Evolutionary conservation across 495 filamentous ascomycete genomes (phyloP), one percentile per base, ranked within the genome.

Genomic region (Penicillium coffeae): DNA sequence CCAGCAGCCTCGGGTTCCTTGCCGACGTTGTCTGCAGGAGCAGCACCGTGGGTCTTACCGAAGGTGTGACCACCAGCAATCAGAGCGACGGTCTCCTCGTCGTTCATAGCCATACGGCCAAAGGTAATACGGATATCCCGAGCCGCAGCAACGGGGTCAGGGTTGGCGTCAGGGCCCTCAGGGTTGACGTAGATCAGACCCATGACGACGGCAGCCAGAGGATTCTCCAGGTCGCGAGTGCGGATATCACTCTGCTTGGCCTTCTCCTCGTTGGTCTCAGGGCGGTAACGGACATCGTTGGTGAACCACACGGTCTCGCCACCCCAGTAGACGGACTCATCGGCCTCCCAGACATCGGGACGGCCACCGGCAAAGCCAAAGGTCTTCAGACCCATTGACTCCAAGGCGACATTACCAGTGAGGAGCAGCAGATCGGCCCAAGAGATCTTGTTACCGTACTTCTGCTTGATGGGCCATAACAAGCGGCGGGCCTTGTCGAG

Each of bases 151-250:
- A 84, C 61, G 22, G 83, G 80, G 61, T 88, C 84, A 21, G 82
- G 83, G 14, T 71, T 75, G 55, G 78, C 81, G 56, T 88, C 78
- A n/a, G 85, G 85, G 10, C 85, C 85, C 63, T 88, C 82, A 7
- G 85, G 85, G 67, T 88, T 88, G 41, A 87, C 83, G 60, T 87
- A 88, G 69, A 88, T 87, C 59, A 88, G 64, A 50, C 85, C 85
- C 84, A 87, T 87, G 61, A 85, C 78, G 22, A 77, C 71, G 22
- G 83, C 82, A 18, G 73, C 84, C 14, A 88, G 65, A 1, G 85
- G 84, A 51, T 71, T 58, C 64, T 87, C 81, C 5, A 82, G 74
- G 15, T 86, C 73, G 47, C 82, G 81, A 22, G 66, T 68, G 63
- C 81, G 74, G 54, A 84, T 79, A 52, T 81, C 66, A 27, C 48